These are phyloP conservation scores for Aspergillus mulundensis DNA, from an alignment of 495 filamentous ascomycete genomes.

Conservation along the genomic window DNA sequence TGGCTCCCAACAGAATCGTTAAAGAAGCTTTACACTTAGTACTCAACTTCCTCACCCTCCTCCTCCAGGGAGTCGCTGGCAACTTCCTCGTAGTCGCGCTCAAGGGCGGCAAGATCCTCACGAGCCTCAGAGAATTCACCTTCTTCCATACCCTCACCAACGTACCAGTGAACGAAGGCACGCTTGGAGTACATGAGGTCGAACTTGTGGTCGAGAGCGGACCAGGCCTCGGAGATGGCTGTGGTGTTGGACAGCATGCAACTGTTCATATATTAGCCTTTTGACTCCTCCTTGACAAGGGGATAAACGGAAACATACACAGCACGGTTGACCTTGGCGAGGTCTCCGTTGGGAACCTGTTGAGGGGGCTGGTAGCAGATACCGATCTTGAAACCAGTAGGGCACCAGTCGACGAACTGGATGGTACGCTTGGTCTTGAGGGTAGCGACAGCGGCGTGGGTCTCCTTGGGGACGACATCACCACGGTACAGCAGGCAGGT, in stretches of 20 bases:
- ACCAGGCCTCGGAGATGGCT: constrained; percentile 98
- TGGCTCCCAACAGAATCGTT: constrained; percentile 24
- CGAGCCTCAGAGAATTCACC: constrained; percentile 98
- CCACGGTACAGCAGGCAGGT: constrained; percentile 97
- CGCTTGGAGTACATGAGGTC: constrained; percentile 99
- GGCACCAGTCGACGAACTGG: constrained; percentile 99
- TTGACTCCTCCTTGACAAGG: background rate
- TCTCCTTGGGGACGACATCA: constrained; percentile 95
- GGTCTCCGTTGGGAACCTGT: constrained; percentile 91
- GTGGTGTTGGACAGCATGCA: constrained; percentile 99
- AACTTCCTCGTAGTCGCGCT: constrained; percentile 99
- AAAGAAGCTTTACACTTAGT: constrained; percentile 54
- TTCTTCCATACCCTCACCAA: constrained; percentile 99
- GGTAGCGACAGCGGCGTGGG: constrained; percentile 81
- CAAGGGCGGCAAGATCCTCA: constrained; percentile 94
- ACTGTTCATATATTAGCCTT: constrained; percentile 41
- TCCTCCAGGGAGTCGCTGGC: constrained; percentile 91
- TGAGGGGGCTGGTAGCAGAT: constrained; percentile 98
- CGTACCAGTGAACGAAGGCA: constrained; percentile 99
- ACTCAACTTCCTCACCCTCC: constrained; percentile 88
- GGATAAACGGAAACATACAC: constrained; percentile 60
- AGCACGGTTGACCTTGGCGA: constrained; percentile 95
- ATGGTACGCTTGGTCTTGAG: constrained; percentile 99
- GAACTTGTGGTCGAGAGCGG: constrained; percentile 95
- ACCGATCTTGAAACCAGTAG: constrained; percentile 99